These are phyloP conservation scores for Alternaria sp. DNA, from an alignment of 2,329 filamentous ascomycete genomes.

Conservation along the genomic window DNA sequence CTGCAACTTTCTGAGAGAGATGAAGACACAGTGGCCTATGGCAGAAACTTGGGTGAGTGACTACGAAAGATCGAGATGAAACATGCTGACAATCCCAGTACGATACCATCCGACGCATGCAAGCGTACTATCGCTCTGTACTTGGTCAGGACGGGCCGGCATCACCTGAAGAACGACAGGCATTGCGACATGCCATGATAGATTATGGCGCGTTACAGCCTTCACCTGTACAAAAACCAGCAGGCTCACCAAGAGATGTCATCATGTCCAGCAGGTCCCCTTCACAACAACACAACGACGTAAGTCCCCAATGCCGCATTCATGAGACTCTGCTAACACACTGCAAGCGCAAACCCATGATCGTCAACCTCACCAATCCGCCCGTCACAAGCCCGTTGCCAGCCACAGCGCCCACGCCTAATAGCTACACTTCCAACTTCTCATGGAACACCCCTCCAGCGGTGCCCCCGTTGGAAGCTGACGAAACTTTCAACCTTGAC, in stretches of 20 bases:
- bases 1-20: conserved; percentile 51
- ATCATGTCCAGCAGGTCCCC: conserved; percentile 17
- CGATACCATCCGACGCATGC: conserved; percentile 55
- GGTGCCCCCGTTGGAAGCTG: conserved; percentile 41
- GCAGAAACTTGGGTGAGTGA: conserved; percentile 50
- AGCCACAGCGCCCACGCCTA: conserved; percentile 35
- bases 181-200: conserved; percentile 50
- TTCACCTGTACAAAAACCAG: conserved; percentile 49
- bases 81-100: conserved; percentile 36
- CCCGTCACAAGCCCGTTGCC: conserved; percentile 29
- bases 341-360: conserved; percentile 15
- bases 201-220: conserved; percentile 54
- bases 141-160: conserved; percentile 46
- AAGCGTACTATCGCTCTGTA: conserved; percentile 51
- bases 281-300: conserved; percentile 14
- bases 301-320: not conserved
- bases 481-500: conserved; percentile 45
- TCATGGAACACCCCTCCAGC: conserved; percentile 35
- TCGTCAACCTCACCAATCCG: conserved; percentile 18
- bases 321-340: conserved; percentile 12
- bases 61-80: accelerated
- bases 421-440: conserved; percentile 29
- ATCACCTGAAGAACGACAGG: conserved; percentile 50
- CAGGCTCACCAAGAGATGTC: conserved; percentile 31
- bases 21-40: conserved; percentile 55